These are phyloP conservation scores for Emericellopsis cladophorae DNA, from an alignment of 2,329 filamentous ascomycete species.

Conservation along the genomic window DNA sequence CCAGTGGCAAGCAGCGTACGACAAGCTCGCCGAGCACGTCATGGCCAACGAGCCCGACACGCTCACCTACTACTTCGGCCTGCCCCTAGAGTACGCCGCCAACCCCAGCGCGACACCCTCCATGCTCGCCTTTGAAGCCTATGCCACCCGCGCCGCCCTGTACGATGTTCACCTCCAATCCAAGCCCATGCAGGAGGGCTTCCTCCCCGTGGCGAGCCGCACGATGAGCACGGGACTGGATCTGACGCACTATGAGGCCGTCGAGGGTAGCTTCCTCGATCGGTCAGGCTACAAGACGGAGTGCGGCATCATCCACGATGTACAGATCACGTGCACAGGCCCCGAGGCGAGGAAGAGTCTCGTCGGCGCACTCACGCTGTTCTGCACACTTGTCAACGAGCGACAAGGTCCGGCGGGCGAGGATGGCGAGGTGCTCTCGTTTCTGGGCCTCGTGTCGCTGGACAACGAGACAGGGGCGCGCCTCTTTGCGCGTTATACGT, in stretches of 20 bases:
- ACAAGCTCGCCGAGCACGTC: constrained; percentile 22
- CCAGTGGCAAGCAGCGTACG: constrained; percentile 26
- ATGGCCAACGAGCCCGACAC: constrained; percentile 18
- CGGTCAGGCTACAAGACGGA: constrained; percentile 6
- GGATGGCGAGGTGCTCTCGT: constrained; percentile 9
- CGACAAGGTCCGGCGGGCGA: constrained; percentile 3
- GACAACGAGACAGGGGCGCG: constrained; percentile 9
- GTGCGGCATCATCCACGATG: constrained; percentile 11
- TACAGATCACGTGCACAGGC: constrained; percentile 7
- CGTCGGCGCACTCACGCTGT: constrained; percentile 5
- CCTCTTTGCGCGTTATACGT: constrained; percentile 10
- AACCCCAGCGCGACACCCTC: constrained; percentile 9
- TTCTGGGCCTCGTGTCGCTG: constrained; percentile 8
- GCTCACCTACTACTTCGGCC: constrained; percentile 27
- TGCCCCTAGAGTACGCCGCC: constrained; percentile 14
- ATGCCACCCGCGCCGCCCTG: constrained; percentile 7
- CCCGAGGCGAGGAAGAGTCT: constrained; percentile 4
- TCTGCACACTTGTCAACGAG: constrained; percentile 8
- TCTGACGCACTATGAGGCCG: constrained; percentile 9
- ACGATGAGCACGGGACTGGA: constrained; percentile 11
- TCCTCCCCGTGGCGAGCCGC: constrained; percentile 8
- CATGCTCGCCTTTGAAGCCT: constrained; percentile 11
- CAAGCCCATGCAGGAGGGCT: constrained; percentile 7
- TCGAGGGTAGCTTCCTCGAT: constrained; percentile 10
- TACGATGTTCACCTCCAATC: constrained; percentile 11